Base-by-base conservation (phyloP, 176 grass and related monocot genomes). In the Rhynchospora pubera region DNA sequence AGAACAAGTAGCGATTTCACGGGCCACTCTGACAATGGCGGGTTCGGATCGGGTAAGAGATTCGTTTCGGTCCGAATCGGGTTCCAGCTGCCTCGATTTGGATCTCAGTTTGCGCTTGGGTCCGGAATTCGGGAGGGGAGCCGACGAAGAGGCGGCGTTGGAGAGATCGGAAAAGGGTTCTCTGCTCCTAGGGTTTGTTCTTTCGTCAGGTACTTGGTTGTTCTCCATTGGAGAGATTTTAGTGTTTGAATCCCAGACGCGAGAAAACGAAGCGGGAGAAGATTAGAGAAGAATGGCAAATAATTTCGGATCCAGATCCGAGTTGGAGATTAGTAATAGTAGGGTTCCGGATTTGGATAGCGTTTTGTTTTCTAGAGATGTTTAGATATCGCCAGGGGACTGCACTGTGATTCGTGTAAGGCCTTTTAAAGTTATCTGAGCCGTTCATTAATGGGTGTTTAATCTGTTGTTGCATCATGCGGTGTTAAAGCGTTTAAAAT, bases 81-180 rank as follows among this genome's bases (percentile, higher is more conserved):
- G 61, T 62, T 81, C 32, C 34, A 28, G 71, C 47, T 28, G 47
- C 21, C 18, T 77, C 48, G 58, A n/a, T 65, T 32, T 51, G 43
- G 79, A 52, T 43, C 42, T 79, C 30, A n/a, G 3, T 30, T 15
- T 9, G 15, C 13, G 72, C 2, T 24, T 72, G 68, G 44, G 68
- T n/a, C n/a, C 50, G 68, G 56, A 10, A 80, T 79, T 79, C 30
- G 52, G 23, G 24, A 42, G 24, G 13, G 30, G 23, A 79, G 18
- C 2, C 34, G 75, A 77, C 0, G 73, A 77, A 32, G 52, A 34
- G 58, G 58, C 57, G 78, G 78, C 15, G 59, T 82, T 82, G 22
- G 58, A 82, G 7, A 82, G 12, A 67, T 82, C 79, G 6, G 59
- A 82, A 46, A 82, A 65, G 0, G 79, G 79, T 47, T 66, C 15